Conservation (phyloP, 2,329 filamentous ascomycete genomes). For the Stachybotrys elegans region DNA sequence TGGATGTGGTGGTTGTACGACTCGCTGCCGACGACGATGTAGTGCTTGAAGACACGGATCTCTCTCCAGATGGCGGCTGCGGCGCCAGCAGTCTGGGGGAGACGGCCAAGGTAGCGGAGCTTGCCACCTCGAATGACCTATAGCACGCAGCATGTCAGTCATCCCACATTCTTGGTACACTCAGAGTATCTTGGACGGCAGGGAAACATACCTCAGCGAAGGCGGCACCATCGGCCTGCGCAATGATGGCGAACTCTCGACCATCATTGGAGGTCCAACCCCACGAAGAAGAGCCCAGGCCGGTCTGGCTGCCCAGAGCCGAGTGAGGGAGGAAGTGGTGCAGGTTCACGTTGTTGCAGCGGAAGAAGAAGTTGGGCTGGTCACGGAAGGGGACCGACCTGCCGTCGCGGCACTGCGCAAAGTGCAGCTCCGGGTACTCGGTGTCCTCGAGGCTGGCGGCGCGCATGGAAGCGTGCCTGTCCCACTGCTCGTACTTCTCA, state of each 20-base stretch:
- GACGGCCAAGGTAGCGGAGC: neutral
- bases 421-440: constrained; percentile 16
- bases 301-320: constrained; percentile 32
- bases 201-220: constrained; percentile 35
- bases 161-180: neutral
- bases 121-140: constrained; percentile 22
- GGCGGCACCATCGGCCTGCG: constrained; percentile 38
- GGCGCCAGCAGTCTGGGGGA: neutral
- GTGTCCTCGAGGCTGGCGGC: constrained; percentile 16
- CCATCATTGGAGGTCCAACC: constrained; percentile 34
- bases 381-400: constrained; percentile 10
- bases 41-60: constrained; percentile 26
- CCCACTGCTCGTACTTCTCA: constrained; percentile 5
- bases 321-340: constrained; percentile 50
- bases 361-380: constrained; percentile 12
- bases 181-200: neutral
- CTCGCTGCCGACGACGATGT: constrained; percentile 29
- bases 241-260: constrained; percentile 39
- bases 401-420: constrained; percentile 8
- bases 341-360: constrained; percentile 30
- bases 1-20: constrained; percentile 49
- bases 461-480: constrained; percentile 1
- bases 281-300: constrained; percentile 28
- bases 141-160: constrained; percentile 9
- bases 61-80: constrained; percentile 23